These are phyloP conservation scores for Furcasterigmium sp. DNA, from an alignment of 2,329 filamentous ascomycete species.

Conservation along the genomic window DNA sequence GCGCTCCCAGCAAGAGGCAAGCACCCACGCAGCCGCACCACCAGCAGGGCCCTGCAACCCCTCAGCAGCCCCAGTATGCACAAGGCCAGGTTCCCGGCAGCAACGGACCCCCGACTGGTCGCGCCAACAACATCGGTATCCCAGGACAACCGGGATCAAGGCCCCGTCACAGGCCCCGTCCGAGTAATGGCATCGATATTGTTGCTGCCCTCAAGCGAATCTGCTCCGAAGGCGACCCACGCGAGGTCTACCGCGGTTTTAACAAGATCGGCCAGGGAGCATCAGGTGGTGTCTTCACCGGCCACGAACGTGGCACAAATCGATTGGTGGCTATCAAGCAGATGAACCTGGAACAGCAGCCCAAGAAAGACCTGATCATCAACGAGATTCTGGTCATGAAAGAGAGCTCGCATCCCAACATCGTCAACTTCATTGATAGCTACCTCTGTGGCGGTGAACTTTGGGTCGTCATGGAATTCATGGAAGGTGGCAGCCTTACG, in stretches of 20 bases:
- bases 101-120: neutral
- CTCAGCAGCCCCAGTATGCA: conserved; percentile 30
- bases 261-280: conserved; percentile 97
- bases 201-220: conserved; percentile 80
- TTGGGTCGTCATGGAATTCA: conserved; percentile 99
- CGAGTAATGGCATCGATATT: conserved; percentile 78
- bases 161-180: conserved; percentile 71
- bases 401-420: conserved; percentile 95
- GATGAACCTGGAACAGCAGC: conserved; percentile 98
- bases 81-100: conserved; percentile 5
- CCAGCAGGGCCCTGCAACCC: conserved; percentile 24
- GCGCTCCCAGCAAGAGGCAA: conserved; percentile 69
- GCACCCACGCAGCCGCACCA: conserved; percentile 37
- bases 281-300: conserved; percentile 91
- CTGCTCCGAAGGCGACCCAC: conserved; percentile 84
- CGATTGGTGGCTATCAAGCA: conserved; percentile 96
- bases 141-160: conserved; percentile 40
- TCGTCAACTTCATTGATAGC: conserved; percentile 99
- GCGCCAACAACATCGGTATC: conserved; percentile 25
- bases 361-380: conserved; percentile 98
- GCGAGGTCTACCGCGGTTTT: conserved; percentile 78
- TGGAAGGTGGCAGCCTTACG: conserved; percentile 96
- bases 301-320: conserved; percentile 78
- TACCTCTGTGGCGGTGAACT: conserved; percentile 85
- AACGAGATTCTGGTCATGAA: conserved; percentile 99